phyloP scores from a whole-genome alignment of 768 basidiomycete species.

The Lactifluus rugatus region DNA sequence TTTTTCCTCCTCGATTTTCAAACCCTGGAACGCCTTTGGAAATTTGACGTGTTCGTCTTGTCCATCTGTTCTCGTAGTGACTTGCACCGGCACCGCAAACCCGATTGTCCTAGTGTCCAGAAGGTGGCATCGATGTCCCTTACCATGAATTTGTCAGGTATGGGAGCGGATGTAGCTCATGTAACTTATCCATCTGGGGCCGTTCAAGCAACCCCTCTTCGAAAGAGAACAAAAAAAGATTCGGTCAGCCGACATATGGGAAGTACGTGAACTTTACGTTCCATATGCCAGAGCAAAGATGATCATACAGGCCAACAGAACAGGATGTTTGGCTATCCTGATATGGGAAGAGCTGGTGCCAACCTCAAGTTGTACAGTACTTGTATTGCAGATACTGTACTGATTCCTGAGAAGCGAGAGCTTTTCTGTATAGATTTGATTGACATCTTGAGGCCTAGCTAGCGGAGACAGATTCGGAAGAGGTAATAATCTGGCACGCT shows the following conservation, averaged over 20 bases:
- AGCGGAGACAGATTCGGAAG: not conserved
- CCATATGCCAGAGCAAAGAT: no score
- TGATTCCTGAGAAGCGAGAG: not conserved
- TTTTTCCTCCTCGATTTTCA: not conserved
- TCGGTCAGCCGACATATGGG: not conserved
- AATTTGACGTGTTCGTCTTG: not conserved
- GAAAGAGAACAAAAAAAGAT: not conserved
- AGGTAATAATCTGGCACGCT: not conserved
- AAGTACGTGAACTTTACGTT: not conserved
- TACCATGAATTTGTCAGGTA: no score
- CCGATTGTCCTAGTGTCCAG: no score
- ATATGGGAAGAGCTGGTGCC: not conserved
- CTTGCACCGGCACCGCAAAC: no score
- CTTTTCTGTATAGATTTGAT: not conserved
- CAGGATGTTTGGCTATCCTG: not conserved
- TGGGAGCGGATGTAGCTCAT: not conserved
- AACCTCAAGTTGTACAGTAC: no score
- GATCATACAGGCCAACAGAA: no score
- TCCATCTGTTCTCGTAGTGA: not conserved
- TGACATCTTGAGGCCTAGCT: conserved; percentile 3
- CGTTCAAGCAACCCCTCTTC: not conserved
- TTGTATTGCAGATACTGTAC: not conserved
- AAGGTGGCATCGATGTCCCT: no score
- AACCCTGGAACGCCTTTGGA: no score
- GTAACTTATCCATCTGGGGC: not conserved